Evolutionary conservation across 495 filamentous ascomycete species (phyloP).

Genomic region (Astrothelium subdiscretum): DNA sequence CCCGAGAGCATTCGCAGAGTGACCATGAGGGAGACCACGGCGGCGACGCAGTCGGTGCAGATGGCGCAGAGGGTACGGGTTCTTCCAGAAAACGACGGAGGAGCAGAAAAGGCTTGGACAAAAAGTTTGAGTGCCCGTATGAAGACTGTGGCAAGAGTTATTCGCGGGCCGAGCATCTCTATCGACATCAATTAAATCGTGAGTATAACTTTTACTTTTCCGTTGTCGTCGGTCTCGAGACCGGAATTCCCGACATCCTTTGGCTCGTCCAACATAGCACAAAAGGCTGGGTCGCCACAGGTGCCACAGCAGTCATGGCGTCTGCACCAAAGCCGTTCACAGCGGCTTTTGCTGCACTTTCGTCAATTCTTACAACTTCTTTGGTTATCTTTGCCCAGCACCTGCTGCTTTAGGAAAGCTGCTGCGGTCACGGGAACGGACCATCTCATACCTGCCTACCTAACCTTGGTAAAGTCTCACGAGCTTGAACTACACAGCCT

Average conservation of each 20-base stretch:
- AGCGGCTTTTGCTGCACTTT: not conserved
- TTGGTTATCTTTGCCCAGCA: not conserved
- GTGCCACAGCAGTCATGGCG: not conserved
- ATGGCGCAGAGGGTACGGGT: constrained; percentile 12
- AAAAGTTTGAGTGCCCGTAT: constrained; percentile 87
- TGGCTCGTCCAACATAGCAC: not conserved
- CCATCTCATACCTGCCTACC: too few species aligned
- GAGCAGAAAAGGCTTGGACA: constrained; percentile 80
- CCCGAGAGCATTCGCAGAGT: not conserved
- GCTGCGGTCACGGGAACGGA: not conserved
- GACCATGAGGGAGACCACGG: constrained; percentile 3
- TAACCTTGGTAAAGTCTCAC: not conserved
- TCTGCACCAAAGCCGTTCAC: not conserved
- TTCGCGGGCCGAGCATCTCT: constrained; percentile 91
- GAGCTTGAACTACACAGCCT: not conserved
- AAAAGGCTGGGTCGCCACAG: not conserved
- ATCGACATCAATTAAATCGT: constrained; percentile 94
- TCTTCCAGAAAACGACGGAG: constrained; percentile 59
- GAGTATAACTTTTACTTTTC: constrained; percentile 27
- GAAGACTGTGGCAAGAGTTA: constrained; percentile 92
- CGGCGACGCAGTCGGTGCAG: constrained; percentile 10
- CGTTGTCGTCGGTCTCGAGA: not conserved
- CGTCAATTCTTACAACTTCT: not conserved
- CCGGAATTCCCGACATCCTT: not conserved
- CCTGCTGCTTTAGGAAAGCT: not conserved